phyloP scores from a whole-genome alignment of 2,329 filamentous ascomycete genomes.

The Raffaelea deltoideospora region DNA sequence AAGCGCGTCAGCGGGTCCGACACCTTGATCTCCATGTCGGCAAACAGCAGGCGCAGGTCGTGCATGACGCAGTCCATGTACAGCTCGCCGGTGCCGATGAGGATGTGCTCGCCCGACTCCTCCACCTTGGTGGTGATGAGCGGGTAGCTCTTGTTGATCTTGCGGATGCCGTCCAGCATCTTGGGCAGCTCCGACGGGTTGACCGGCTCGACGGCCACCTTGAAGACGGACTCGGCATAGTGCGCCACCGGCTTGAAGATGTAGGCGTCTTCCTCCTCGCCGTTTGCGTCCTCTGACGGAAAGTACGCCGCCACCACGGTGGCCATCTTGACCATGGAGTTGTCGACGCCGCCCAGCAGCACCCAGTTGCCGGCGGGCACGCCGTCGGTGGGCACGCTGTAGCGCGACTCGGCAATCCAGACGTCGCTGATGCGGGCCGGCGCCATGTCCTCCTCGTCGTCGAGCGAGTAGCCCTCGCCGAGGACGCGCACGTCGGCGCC shows the following conservation, averaged over 20 bases:
- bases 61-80: conserved; percentile 99
- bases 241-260: conserved; percentile 89
- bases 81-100: conserved; percentile 91
- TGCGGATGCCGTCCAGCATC: conserved; percentile 92
- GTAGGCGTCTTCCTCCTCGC: conserved; percentile 81
- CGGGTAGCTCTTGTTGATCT: conserved; percentile 96
- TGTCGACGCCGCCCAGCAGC: conserved; percentile 83
- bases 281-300: no score
- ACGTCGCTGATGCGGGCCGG: conserved; percentile 71
- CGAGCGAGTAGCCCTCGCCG: conserved; percentile 87
- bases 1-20: conserved; percentile 96
- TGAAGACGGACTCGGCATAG: conserved; percentile 95
- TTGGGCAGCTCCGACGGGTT: conserved; percentile 96
- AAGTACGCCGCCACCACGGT: conserved; percentile 72
- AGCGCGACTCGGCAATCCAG: conserved; percentile 82
- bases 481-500: conserved; percentile 77
- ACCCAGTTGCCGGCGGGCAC: conserved; percentile 91
- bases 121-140: conserved; percentile 94
- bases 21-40: conserved; percentile 98
- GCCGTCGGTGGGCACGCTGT: conserved; percentile 82
- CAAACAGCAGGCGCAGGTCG: conserved; percentile 82
- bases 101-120: conserved; percentile 90
- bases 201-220: conserved; percentile 93
- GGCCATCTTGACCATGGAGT: conserved; percentile 95
- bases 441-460: conserved; percentile 97